Percentiles rank a stretch among this genome's conserved stretches.
Evolutionary conservation across 2,329 filamentous ascomycete genomes (phyloP).

Genomic region (Fusarium xylarioides): DNA sequence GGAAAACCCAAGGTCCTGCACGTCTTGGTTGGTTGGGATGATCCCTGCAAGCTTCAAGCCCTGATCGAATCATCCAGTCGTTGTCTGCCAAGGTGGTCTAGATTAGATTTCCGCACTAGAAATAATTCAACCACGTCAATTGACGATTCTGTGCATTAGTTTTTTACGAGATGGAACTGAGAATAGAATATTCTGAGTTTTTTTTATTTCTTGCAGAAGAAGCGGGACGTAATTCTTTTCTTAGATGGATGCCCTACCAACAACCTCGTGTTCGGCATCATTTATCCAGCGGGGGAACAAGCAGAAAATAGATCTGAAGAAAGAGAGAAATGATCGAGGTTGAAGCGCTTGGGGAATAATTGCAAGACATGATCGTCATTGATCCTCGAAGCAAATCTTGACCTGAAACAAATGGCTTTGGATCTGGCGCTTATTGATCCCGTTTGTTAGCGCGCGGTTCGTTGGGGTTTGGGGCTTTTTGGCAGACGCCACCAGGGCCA

Average conservation of each 20-base stretch:
- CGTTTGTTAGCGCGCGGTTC: slow-evolving; percentile 27
- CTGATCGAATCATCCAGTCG: slow-evolving; percentile 6
- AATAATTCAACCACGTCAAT: slow-evolving; percentile 19
- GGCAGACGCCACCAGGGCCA: not conserved
- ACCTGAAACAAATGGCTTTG: slow-evolving; percentile 21
- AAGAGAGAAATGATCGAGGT: too few relatives aligned
- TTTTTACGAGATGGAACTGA: slow-evolving; percentile 10
- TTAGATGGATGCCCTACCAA: not conserved
- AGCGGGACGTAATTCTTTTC: slow-evolving; percentile 22
- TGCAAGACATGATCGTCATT: slow-evolving; percentile 3
- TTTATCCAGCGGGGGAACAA: not conserved
- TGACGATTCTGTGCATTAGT: slow-evolving; percentile 15
- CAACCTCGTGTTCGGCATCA: slow-evolving; percentile 4
- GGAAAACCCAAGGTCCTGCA: not conserved
- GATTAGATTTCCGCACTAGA: not conserved
- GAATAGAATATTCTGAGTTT: not conserved
- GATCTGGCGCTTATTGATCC: slow-evolving; percentile 7
- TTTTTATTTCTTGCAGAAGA: not conserved
- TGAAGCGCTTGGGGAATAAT: not conserved
- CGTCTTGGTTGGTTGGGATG: slow-evolving; percentile 5
- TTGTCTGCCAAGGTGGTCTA: not conserved
- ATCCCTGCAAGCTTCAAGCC: slow-evolving; percentile 11
- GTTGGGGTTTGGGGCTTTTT: not conserved
- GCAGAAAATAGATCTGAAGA: fast-evolving
- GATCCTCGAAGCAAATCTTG: not conserved